Conservation (phyloP, 371 early-diverging fungal genomes). For the Sporodiniella umbellata region DNA sequence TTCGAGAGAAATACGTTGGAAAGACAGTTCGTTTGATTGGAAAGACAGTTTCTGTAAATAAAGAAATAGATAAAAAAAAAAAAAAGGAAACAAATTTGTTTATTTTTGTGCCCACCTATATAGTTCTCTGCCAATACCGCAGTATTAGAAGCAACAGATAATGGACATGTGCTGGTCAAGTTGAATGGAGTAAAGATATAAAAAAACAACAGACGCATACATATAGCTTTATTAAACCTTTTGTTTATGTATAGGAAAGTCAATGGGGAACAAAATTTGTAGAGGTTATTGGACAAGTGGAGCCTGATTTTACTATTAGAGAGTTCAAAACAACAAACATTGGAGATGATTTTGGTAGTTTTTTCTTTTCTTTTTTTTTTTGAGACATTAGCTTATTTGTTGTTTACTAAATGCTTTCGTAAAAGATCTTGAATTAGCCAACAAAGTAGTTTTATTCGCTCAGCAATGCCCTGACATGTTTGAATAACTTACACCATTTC, state of each 20-base stretch:
- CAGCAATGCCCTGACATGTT: constrained; percentile 45
- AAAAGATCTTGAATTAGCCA: constrained; percentile 39
- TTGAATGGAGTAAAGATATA: constrained; percentile 46
- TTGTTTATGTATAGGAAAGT: constrained; percentile 26
- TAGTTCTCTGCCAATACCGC: constrained; percentile 56
- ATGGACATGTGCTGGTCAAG: constrained; percentile 46
- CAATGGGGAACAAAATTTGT: constrained; percentile 41
- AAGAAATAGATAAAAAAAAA: constrained; percentile 13
- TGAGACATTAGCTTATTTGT: neutral
- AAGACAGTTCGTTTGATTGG: constrained; percentile 54
- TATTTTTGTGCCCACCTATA: neutral
- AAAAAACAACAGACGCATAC: neutral
- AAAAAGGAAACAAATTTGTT: constrained; percentile 1
- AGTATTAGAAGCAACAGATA: constrained; percentile 48
- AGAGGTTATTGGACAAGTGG: constrained; percentile 46
- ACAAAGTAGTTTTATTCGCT: constrained; percentile 39
- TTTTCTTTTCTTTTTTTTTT: neutral
- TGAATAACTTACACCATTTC: constrained; percentile 21
- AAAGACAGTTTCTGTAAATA: constrained; percentile 54
- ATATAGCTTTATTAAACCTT: neutral
- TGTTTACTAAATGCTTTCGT: too few relatives aligned
- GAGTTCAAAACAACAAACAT: constrained; percentile 41
- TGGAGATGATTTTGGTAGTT: constrained; percentile 32
- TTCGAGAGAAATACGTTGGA: constrained; percentile 52
- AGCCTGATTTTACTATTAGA: constrained; percentile 31